Conservation (phyloP, 1,284 basidiomycete species). For the Athelia psychrophila region DNA sequence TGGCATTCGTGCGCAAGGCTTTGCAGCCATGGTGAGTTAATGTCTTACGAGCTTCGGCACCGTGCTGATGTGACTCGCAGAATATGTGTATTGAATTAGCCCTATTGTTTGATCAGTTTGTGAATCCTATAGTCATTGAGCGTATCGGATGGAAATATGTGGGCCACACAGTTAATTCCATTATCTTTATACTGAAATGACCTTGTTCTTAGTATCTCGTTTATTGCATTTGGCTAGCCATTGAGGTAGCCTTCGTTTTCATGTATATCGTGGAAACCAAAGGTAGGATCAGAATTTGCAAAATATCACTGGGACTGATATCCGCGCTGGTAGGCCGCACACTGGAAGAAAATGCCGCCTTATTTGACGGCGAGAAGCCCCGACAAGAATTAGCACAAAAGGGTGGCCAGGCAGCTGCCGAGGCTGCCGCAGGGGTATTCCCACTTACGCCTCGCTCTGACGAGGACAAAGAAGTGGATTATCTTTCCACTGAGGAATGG, state of each 20-base stretch:
- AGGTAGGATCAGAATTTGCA: neutral
- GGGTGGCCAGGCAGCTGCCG: slow-evolving; percentile 50
- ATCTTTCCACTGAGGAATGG: too few relatives aligned
- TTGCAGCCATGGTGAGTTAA: slow-evolving; percentile 54
- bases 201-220: slow-evolving; percentile 30
- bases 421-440: slow-evolving; percentile 18
- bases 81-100: slow-evolving; percentile 36
- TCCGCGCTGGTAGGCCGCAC: slow-evolving; percentile 42
- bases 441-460: too few relatives aligned
- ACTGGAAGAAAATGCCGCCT: slow-evolving; percentile 62
- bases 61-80: slow-evolving; percentile 13
- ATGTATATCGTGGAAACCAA: slow-evolving; percentile 37
- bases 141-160: slow-evolving; percentile 47
- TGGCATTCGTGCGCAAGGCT: slow-evolving; percentile 64
- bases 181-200: slow-evolving; percentile 3
- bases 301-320: neutral
- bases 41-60: neutral
- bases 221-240: slow-evolving; percentile 37
- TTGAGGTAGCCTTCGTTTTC: slow-evolving; percentile 36
- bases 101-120: slow-evolving; percentile 47
- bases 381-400: slow-evolving; percentile 42
- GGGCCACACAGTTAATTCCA: slow-evolving; percentile 11
- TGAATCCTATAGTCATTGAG: slow-evolving; percentile 49
- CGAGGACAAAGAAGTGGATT: too few relatives aligned
- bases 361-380: slow-evolving; percentile 58